Evolutionary conservation across 1,139 yeast species (phyloP).

Genomic region (Diutina pseudorugosa): DNA sequence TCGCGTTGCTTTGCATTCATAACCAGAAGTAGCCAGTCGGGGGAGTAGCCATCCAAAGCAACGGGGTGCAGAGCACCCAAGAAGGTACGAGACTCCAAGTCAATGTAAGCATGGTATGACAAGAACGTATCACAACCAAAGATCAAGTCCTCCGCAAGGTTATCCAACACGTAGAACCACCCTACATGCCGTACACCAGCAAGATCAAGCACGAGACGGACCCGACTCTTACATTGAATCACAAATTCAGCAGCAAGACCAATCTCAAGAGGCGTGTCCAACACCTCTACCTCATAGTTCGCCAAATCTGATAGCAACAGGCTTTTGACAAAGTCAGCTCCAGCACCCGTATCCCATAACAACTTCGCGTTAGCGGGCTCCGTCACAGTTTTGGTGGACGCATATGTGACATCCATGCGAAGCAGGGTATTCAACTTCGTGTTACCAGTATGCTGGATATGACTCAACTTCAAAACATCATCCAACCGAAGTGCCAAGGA

Average conservation of each 20-base stretch:
- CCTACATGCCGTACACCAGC: neutral
- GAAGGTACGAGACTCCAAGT: neutral
- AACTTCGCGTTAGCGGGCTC: neutral
- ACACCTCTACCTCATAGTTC: neutral
- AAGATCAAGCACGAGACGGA: neutral
- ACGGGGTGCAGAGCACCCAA: neutral
- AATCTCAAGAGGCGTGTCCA: neutral
- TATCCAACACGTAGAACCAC: neutral
- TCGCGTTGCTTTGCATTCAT: neutral
- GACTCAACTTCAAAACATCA: neutral
- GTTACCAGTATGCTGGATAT: neutral
- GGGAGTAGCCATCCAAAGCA: neutral
- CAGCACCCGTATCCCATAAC: neutral
- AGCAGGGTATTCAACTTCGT: neutral
- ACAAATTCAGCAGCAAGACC: neutral
- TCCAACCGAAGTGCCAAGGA: neutral
- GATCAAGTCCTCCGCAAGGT: neutral
- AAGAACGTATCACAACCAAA: neutral
- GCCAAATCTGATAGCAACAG: neutral
- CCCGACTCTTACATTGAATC: neutral
- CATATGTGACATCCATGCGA: neutral
- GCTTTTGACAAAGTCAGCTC: neutral
- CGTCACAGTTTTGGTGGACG: neutral
- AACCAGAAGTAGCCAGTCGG: neutral
- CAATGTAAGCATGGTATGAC: neutral